Percentiles rank a stretch among this genome's conserved stretches.
phyloP scores from a whole-genome alignment of 768 basidiomycete species.

The Imleria badia region DNA sequence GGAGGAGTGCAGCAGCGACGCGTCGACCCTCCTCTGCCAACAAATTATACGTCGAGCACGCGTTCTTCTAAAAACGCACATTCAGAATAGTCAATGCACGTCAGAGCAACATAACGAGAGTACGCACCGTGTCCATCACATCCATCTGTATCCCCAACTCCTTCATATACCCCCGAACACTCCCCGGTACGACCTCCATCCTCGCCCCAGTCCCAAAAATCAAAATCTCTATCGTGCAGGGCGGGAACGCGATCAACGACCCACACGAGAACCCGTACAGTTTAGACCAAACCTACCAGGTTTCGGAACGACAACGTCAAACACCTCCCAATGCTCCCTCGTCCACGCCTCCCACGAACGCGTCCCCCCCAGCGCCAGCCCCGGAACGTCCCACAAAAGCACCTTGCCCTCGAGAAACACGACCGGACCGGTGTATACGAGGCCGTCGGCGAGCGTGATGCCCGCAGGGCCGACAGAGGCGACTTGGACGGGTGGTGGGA shows the following conservation, averaged over 20 bases:
- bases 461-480: constrained; percentile 60
- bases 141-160: constrained; percentile 84
- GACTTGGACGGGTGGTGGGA: constrained; percentile 70
- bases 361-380: not conserved
- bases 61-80: constrained; percentile 62
- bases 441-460: constrained; percentile 74
- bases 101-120: not conserved
- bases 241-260: not conserved
- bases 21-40: constrained; percentile 90
- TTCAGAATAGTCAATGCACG: not conserved
- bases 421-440: constrained; percentile 72
- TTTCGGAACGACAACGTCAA: constrained; percentile 78
- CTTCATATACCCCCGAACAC: constrained; percentile 64
- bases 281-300: constrained; percentile 59
- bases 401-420: constrained; percentile 86
- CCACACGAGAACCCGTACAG: no score
- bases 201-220: constrained; percentile 83
- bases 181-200: constrained; percentile 66
- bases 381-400: constrained; percentile 86
- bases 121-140: constrained; percentile 75
- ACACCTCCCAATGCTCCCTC: constrained; percentile 71
- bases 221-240: constrained; percentile 68
- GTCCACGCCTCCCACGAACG: constrained; percentile 69
- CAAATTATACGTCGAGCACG: constrained; percentile 93
- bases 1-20: constrained; percentile 89